A percentile compares a stretch with the other conserved stretches of the same genome.
Conservation (phyloP, 1,284 basidiomycete species). For the Tylopilus orsonianus region DNA sequence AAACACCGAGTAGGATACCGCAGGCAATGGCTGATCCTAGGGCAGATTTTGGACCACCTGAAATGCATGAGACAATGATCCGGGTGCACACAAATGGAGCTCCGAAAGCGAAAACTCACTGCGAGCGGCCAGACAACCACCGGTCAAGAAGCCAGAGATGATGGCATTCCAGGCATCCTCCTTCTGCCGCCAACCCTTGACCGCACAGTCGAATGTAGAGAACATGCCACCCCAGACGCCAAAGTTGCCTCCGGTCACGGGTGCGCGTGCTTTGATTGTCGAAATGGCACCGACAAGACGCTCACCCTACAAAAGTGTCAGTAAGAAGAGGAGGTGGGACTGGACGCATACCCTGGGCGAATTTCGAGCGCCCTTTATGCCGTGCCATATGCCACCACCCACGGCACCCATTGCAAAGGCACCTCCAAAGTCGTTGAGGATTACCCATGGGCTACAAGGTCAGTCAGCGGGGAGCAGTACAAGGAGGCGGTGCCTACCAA, state of each 20-base stretch:
- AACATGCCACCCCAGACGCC: slow-evolving; percentile 99
- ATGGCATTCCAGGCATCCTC: slow-evolving; percentile 99
- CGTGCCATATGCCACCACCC: slow-evolving; percentile 98
- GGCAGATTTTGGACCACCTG: slow-evolving; percentile 90
- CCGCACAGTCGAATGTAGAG: slow-evolving; percentile 96
- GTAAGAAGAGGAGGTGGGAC: not conserved
- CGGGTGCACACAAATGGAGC: not conserved
- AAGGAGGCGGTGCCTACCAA: slow-evolving; percentile 49
- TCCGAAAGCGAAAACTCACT: slow-evolving; percentile 57
- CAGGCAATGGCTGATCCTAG: slow-evolving; percentile 92
- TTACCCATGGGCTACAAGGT: slow-evolving; percentile 86
- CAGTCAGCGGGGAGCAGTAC: not conserved
- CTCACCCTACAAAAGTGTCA: slow-evolving; percentile 62
- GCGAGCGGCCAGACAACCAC: slow-evolving; percentile 92
- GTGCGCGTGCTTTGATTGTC: slow-evolving; percentile 97
- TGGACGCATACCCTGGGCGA: slow-evolving; percentile 72
- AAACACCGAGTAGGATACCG: slow-evolving; percentile 95
- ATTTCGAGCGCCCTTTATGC: slow-evolving; percentile 97
- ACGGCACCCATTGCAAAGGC: slow-evolving; percentile 96
- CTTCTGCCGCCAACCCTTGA: slow-evolving; percentile 97
- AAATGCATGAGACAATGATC: slow-evolving; percentile 12
- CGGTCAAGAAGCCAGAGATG: slow-evolving; percentile 97
- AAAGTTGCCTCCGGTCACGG: slow-evolving; percentile 97
- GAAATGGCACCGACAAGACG: slow-evolving; percentile 91
- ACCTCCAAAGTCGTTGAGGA: slow-evolving; percentile 97